phyloP scores from a whole-genome alignment of 129 eudicot species.

The Scalesia atractyloides region DNA sequence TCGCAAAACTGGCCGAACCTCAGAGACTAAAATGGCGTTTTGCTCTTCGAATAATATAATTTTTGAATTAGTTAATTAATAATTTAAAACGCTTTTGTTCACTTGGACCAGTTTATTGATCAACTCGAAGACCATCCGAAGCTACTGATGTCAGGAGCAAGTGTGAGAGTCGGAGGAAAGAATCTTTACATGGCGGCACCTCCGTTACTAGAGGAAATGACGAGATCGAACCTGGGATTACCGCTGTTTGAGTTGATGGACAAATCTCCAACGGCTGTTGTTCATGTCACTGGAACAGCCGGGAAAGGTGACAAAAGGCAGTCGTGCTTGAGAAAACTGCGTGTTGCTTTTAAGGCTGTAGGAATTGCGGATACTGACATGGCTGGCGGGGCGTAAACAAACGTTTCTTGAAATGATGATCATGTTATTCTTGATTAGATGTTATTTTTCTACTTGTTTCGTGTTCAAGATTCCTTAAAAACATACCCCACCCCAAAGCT shows the following conservation, averaged over 20 bases:
- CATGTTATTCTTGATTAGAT: no score
- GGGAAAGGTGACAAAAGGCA: constrained; percentile 63
- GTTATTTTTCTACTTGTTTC: no score
- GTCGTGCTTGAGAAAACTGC: constrained; percentile 63
- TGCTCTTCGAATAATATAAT: no score
- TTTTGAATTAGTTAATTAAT: neutral
- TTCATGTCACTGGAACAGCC: constrained; percentile 49
- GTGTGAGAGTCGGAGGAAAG: constrained; percentile 62
- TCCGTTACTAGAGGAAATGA: constrained; percentile 80
- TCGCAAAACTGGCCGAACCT: no score
- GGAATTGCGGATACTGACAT: constrained; percentile 67
- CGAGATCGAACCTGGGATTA: constrained; percentile 64
- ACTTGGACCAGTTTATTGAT: constrained; percentile 68
- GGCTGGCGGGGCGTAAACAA: constrained; percentile 41
- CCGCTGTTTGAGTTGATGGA: constrained; percentile 75
- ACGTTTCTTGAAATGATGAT: no score
- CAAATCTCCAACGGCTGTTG: constrained; percentile 46
- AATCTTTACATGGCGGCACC: constrained; percentile 95
- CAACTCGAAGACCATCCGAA: constrained; percentile 74
- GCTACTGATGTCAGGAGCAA: constrained; percentile 63
- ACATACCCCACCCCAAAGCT: no score
- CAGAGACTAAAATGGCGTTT: no score
- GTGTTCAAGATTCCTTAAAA: no score
- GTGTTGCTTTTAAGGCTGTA: constrained; percentile 67
- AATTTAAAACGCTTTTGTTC: neutral